Percentiles rank a stretch among this genome's conserved stretches.
Evolutionary conservation across 148 eudicot species (phyloP).

Genomic region (Vaccinium vitisidaea): DNA sequence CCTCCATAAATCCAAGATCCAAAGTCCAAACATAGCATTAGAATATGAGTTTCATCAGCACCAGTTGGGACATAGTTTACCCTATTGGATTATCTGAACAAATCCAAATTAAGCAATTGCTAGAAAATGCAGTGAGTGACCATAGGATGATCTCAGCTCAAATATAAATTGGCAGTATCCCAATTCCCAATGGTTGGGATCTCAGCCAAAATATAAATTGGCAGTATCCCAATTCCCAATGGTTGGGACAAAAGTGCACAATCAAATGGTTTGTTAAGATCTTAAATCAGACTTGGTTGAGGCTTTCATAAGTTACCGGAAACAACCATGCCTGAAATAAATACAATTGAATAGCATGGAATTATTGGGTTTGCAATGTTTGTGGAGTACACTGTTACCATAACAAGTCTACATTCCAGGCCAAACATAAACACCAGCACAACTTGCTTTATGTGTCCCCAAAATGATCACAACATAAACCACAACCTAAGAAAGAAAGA

Average conservation of each 20-base stretch:
- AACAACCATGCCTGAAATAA: too few species aligned
- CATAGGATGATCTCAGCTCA: neutral
- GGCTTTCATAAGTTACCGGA: neutral
- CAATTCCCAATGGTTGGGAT: too few species aligned
- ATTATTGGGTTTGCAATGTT: neutral
- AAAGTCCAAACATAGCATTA: neutral
- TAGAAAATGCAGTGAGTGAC: neutral
- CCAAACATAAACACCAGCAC: neutral
- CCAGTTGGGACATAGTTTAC: neutral
- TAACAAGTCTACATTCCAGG: neutral
- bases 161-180: neutral
- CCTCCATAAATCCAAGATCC: neutral
- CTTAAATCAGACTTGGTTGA: neutral
- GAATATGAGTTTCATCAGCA: neutral
- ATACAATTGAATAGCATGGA: too few species aligned
- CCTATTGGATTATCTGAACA: neutral
- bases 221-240: neutral
- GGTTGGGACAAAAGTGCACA: neutral
- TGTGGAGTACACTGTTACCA: neutral
- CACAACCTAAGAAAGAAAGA: neutral
- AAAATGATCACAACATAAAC: neutral
- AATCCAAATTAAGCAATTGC: neutral
- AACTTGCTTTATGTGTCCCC: neutral
- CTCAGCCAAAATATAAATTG: neutral
- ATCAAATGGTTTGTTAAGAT: neutral